Evolutionary conservation across 768 basidiomycete genomes (phyloP), one percentile per base, ranked within the genome.

Genomic region (Termitomyces sp.): DNA sequence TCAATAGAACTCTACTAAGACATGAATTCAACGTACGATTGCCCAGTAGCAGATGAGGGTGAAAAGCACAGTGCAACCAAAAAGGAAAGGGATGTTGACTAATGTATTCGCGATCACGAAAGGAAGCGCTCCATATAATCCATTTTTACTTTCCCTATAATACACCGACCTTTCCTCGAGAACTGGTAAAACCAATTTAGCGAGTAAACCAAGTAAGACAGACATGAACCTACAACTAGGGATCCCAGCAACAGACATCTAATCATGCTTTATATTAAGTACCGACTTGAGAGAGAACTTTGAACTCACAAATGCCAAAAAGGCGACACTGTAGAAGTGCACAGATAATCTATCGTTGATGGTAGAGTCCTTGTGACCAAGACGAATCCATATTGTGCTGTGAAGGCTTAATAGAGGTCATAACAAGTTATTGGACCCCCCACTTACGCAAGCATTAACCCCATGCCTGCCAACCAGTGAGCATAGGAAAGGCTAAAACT

Each of bases 191-290:
- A 14, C 5, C n/a, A 14, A 45, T 25, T 42, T 14, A 31, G 41
- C 4, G 10, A 32, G 6, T 10, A 3, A 3, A 21, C n/a, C 11
- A 23, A 29, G 5, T 17, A 9, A 19, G 14, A 29, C 31, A 32
- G 12, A 5, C 29, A 27, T 19, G 12, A 3, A 61, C 73, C 42
- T 59, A 77, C 76, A 84, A 27, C 77, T 66, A 2, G 83, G 84
- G 40, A 85, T 84, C 19, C 83, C 83, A 23, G 83, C 82, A 4
- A 85, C 83, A 14, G 77, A 77, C 82, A 84, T 83, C 77, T 78
- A 54, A 0, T 45, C 4, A 34, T 23, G 11, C 44, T 35, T 57
- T 25, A 31, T 21, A 14, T 51, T 6, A 54, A 27, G 44, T 27
- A 19, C 21, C 14, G 11, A 42, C 19, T n/a, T n/a, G n/a, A 38